phyloP scores from a whole-genome alignment of 2,329 filamentous ascomycete genomes.

The Aspergillus chevalieri region DNA sequence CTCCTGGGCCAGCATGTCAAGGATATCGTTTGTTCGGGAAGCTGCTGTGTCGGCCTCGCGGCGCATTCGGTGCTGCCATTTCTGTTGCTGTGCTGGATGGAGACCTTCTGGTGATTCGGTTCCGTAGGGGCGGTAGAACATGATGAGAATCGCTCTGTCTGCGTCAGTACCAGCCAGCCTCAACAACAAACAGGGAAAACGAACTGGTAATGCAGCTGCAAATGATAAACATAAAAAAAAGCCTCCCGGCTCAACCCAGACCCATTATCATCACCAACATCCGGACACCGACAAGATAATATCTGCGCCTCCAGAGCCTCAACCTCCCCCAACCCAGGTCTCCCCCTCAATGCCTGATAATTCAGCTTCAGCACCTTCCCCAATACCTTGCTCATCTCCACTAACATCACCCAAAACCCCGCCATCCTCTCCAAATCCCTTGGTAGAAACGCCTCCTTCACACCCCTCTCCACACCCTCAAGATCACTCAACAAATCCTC shows the following conservation, averaged over 20 bases:
- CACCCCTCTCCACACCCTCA: constrained; percentile 3
- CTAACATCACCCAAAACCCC: constrained; percentile 20
- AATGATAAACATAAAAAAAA: constrained; percentile 19
- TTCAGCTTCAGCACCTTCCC: constrained; percentile 20
- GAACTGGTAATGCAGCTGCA: constrained; percentile 26
- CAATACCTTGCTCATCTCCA: constrained; percentile 20
- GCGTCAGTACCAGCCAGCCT: constrained; percentile 1
- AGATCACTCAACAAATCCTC: constrained; percentile 23
- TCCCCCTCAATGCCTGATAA: constrained; percentile 16
- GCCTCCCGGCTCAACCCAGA: constrained; percentile 6
- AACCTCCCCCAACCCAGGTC: constrained; percentile 13
- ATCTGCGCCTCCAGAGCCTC: constrained; percentile 18
- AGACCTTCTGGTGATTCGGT: constrained; percentile 16
- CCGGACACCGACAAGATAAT: constrained; percentile 11
- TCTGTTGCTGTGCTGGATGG: constrained; percentile 2
- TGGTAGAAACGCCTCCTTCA: constrained; percentile 13
- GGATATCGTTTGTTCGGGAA: constrained; percentile 19
- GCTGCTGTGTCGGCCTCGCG: constrained; percentile 20
- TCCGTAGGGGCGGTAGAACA: constrained; percentile 24
- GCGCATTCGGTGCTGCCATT: constrained; percentile 18
- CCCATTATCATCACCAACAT: constrained; percentile 10
- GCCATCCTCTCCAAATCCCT: constrained; percentile 15
- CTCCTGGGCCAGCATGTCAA: constrained; percentile 21
- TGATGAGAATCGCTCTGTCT: constrained; percentile 19
- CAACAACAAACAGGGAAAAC: neutral